Evolutionary conservation across 352 stramenopile genomes (phyloP), one percentile per base, ranked within the genome.

Genomic region (Phytopythium aichiense): DNA sequence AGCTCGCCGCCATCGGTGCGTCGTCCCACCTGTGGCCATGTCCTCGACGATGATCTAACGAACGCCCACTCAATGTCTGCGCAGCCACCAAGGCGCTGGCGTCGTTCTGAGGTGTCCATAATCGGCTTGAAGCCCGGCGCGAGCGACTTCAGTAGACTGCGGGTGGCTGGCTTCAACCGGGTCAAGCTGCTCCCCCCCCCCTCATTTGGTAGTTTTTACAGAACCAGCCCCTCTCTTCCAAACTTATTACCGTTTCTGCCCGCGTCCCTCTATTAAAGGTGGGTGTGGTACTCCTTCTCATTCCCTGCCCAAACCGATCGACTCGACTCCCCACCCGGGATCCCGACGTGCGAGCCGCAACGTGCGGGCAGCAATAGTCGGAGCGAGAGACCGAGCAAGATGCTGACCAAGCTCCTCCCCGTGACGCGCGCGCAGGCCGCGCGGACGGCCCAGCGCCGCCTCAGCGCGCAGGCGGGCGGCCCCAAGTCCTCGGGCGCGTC

Each of bases 1-100:
- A 78, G 28, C 66, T 86, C 35, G 72, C 70, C 16, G 66, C 76
- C 8, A 76, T 81, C 23, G 74, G 76, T 83, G 72, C 61, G 65
- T 40, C 35, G 35, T 40, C 12, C n/a, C 4, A 38, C 1, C 30
- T 16, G 33, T 30, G 0, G 20, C 2, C 15, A 16, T 22, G 31
- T 7, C 28, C 2, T 16, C 4, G 13, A n/a, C 4, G 0, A 7
- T 15, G 31, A 2, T 33, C 2, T n/a, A 18, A 30, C 31, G 20
- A 8, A 42, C 7, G 3, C 37, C 2, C 35, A 37, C 11, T 4
- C 46, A 2, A 5, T 22, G 22, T 5, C 7, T 5, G 28, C 51
- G 6, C 46, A 54, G 56, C 56, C n/a, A 31, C 35, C 22, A 55
- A 33, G 7, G 56, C 43, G 12, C 30, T 62, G 56, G 28, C 37